These are phyloP conservation scores for Flaveria brownii DNA, from an alignment of 129 eudicot species.

Conservation along the genomic window DNA sequence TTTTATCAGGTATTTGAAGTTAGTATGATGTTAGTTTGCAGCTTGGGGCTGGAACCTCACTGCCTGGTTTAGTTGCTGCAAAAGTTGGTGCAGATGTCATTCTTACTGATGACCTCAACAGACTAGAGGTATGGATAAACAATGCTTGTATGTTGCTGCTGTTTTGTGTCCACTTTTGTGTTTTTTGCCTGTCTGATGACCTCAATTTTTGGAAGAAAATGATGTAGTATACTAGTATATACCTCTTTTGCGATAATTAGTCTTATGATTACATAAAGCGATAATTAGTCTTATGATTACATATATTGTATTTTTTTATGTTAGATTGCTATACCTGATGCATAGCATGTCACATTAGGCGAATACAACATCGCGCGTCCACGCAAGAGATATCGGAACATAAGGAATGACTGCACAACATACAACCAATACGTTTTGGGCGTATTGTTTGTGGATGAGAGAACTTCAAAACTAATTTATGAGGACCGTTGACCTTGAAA, in stretches of 20 bases:
- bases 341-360: background rate
- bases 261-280: background rate
- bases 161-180: too few relatives aligned
- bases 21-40: conserved; percentile 28
- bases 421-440: too few relatives aligned
- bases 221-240: background rate
- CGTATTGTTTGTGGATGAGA: too few relatives aligned
- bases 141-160: background rate
- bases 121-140: conserved; percentile 53
- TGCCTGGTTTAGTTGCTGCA: conserved; percentile 94
- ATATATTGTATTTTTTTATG: too few relatives aligned
- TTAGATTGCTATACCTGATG: background rate
- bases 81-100: conserved; percentile 80
- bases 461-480: too few relatives aligned
- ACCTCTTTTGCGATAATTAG: background rate
- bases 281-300: background rate
- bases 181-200: background rate
- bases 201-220: background rate
- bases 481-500: too few relatives aligned
- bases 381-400: too few relatives aligned
- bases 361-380: too few relatives aligned
- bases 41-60: conserved; percentile 97
- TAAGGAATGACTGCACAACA: too few relatives aligned
- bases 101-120: conserved; percentile 61
- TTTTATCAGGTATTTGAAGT: conserved; percentile 10